A percentile compares a stretch with the other conserved stretches of the same genome.
phyloP scores from a whole-genome alignment of 495 filamentous ascomycete species.

The Penicillium robsamsonii region DNA sequence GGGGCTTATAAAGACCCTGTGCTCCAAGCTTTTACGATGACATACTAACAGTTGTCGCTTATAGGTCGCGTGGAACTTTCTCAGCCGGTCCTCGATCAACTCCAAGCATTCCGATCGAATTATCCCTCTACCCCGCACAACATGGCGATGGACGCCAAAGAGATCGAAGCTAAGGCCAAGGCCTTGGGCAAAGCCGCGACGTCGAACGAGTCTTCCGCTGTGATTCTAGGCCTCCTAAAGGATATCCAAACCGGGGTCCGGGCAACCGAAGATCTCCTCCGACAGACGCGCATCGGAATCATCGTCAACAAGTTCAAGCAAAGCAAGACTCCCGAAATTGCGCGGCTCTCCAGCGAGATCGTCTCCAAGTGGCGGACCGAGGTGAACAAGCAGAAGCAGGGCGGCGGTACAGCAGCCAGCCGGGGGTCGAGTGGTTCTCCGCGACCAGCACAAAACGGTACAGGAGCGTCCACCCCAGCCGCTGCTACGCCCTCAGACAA shows the following conservation, averaged over 20 bases:
- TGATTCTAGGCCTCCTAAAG: constrained; percentile 67
- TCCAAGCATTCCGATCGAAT: not conserved
- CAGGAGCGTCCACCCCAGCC: constrained; percentile 33
- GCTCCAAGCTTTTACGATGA: not conserved
- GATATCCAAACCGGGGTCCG: constrained; percentile 72
- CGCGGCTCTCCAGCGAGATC: constrained; percentile 70
- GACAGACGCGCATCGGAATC: constrained; percentile 88
- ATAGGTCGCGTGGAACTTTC: not conserved
- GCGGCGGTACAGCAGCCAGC: constrained; percentile 47
- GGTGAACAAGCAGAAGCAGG: constrained; percentile 67
- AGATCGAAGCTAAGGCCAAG: constrained; percentile 69
- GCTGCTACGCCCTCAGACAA: constrained; percentile 46
- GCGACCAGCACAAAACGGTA: constrained; percentile 42
- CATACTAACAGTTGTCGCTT: not conserved
- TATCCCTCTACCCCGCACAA: constrained; percentile 8
- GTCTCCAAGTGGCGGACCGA: constrained; percentile 84
- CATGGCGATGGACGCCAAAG: constrained; percentile 71
- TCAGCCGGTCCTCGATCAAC: not conserved
- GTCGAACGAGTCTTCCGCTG: constrained; percentile 61
- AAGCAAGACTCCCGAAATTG: constrained; percentile 73
- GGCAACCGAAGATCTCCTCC: constrained; percentile 79
- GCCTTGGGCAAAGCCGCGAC: constrained; percentile 73
- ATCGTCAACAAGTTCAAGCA: constrained; percentile 79
- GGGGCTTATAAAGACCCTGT: constrained; percentile 1
- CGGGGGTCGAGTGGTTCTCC: constrained; percentile 42